phyloP scores from a whole-genome alignment of 2,329 filamentous ascomycete genomes.

The Rhytidhysteron rufulum region DNA sequence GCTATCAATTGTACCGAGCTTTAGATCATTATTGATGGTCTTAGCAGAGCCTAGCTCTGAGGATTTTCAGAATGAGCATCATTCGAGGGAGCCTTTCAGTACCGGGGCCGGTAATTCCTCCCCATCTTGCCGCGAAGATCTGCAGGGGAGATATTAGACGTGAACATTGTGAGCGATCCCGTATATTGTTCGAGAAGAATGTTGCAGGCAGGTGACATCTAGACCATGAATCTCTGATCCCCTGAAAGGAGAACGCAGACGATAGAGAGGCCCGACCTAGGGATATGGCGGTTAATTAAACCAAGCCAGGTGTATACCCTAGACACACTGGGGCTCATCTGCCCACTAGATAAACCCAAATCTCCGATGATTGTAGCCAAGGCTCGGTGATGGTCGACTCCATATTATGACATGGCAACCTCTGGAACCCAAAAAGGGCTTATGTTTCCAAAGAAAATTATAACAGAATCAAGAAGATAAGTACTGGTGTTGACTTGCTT shows the following conservation, averaged over 20 bases:
- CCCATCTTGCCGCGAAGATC: neutral
- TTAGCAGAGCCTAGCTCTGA: slow-evolving; percentile 2
- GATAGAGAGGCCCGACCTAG: neutral
- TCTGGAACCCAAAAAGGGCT: no score
- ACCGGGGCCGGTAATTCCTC: slow-evolving; percentile 3
- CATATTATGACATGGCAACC: no score
- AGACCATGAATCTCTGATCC: neutral
- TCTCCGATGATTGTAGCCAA: no score
- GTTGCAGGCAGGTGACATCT: neutral
- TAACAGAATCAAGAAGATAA: no score
- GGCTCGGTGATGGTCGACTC: no score
- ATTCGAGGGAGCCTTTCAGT: no score
- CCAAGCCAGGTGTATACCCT: neutral
- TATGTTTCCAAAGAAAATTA: no score
- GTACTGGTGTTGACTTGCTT: no score
- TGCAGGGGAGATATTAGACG: slow-evolving; percentile 1
- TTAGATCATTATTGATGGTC: neutral
- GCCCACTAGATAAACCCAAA: no score
- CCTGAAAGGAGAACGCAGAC: neutral
- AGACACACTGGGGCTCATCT: no score
- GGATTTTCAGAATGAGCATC: slow-evolving; percentile 3
- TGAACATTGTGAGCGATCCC: neutral
- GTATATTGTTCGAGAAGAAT: neutral
- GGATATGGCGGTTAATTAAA: neutral
- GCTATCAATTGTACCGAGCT: neutral